Conservation (phyloP, 2,329 filamentous ascomycete species). For the Pyrenochaeta sp. region DNA sequence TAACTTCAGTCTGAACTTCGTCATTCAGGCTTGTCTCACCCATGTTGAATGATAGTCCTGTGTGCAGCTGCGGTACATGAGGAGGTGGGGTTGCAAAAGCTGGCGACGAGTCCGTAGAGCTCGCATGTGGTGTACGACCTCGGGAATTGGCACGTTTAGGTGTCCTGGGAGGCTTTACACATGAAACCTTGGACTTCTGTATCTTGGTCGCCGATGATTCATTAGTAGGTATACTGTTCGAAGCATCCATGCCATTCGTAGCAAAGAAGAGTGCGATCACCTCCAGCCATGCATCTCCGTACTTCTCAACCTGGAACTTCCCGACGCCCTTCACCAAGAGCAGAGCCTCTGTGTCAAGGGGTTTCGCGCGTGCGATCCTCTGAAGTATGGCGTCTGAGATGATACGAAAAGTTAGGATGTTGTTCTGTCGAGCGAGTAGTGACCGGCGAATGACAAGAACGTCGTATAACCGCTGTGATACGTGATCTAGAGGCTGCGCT, state of each 20-base stretch:
- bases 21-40: constrained; percentile 30
- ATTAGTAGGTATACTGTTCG: background rate
- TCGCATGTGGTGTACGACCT: constrained; percentile 2
- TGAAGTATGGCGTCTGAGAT: constrained; percentile 30
- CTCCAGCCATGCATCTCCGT: constrained; percentile 37
- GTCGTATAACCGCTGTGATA: constrained; percentile 27
- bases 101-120: constrained; percentile 27
- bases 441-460: constrained; percentile 24
- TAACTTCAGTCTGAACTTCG: constrained; percentile 1
- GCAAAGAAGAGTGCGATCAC: constrained; percentile 27
- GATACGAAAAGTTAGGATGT: constrained; percentile 20
- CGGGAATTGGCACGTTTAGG: background rate
- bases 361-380: constrained; percentile 31
- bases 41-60: constrained; percentile 26
- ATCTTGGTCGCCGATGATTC: no score
- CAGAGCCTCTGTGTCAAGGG: constrained; percentile 23
- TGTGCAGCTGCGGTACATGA: constrained; percentile 20
- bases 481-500: constrained; percentile 14
- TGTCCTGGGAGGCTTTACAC: constrained; percentile 6
- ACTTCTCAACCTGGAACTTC: constrained; percentile 19
- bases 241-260: constrained; percentile 3
- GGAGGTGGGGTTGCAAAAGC: constrained; percentile 28
- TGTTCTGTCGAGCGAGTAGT: constrained; percentile 18
- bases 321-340: constrained; percentile 37
- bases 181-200: no score